Evolutionary conservation across 2,329 filamentous ascomycete species (phyloP).

Genomic region (Alternaria infectoria): DNA sequence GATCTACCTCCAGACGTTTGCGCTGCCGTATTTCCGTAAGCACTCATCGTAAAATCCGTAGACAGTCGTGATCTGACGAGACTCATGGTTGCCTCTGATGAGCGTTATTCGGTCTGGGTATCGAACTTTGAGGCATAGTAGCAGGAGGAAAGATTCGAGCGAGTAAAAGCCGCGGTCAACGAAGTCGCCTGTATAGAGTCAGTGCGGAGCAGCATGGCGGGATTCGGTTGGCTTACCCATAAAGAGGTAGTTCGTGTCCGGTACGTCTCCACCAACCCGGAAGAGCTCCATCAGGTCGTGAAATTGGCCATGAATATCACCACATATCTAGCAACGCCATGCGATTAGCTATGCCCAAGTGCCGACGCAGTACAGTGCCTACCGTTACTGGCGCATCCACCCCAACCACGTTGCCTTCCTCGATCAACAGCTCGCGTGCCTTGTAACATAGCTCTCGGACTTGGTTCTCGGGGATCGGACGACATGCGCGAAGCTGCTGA

Average conservation of each 20-base stretch:
- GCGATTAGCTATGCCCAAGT: constrained; percentile 5
- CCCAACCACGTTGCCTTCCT: constrained; percentile 96
- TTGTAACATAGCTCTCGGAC: constrained; percentile 98
- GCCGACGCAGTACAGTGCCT: constrained; percentile 37
- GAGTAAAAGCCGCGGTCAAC: constrained; percentile 98
- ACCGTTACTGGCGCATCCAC: constrained; percentile 94
- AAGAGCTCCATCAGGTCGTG: constrained; percentile 98
- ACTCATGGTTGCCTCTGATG: constrained; percentile 95
- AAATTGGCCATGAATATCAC: constrained; percentile 96
- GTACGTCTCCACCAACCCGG: constrained; percentile 88
- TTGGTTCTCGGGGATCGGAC: constrained; percentile 92
- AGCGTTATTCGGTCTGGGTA: constrained; percentile 97
- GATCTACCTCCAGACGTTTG: constrained; percentile 79
- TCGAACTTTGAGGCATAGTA: constrained; percentile 94
- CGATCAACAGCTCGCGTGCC: constrained; percentile 91
- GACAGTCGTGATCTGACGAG: constrained; percentile 93
- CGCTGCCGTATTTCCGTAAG: constrained; percentile 91
- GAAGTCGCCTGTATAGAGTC: constrained; percentile 74
- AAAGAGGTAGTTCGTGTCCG: constrained; percentile 95
- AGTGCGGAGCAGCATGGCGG: neutral
- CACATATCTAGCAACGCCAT: constrained; percentile 60
- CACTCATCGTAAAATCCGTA: constrained; percentile 99
- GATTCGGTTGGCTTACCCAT: constrained; percentile 71
- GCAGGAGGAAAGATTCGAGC: constrained; percentile 92
- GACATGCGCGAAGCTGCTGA: constrained; percentile 91